Evolutionary conservation across 2,329 filamentous ascomycete species (phyloP).

Genomic region (Cercospora zeae-maydis): DNA sequence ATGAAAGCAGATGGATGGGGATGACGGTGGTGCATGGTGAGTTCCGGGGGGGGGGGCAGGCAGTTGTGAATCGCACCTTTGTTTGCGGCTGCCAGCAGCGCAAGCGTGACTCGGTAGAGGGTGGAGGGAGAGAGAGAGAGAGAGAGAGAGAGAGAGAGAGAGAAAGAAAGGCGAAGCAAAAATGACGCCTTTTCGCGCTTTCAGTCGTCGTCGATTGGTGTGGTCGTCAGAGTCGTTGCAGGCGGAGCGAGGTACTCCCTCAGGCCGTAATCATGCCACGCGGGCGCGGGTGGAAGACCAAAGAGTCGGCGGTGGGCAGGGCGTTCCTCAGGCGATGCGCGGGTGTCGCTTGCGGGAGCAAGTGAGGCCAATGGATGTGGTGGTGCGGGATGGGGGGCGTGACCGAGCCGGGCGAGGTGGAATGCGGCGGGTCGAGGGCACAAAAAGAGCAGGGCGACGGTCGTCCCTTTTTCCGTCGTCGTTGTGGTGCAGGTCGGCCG

Average conservation of each 20-base stretch:
- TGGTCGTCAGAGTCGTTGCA: neutral
- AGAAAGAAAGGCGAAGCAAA: neutral
- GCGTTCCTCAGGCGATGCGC: neutral
- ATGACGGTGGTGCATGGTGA: constrained; percentile 8
- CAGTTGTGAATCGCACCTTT: constrained; percentile 18
- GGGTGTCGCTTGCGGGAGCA: constrained; percentile 10
- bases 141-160: neutral
- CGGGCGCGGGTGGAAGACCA: neutral
- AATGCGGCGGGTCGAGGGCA: neutral
- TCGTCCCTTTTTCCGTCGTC: neutral
- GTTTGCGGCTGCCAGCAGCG: constrained; percentile 27
- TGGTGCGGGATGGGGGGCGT: neutral
- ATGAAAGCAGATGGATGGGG: neutral
- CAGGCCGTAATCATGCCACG: constrained; percentile 12
- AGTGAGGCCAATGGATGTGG: constrained; percentile 8
- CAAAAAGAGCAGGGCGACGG: neutral
- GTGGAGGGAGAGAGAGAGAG: neutral
- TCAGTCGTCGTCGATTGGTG: neutral
- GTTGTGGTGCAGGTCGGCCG: neutral
- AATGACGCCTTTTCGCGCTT: neutral
- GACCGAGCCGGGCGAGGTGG: neutral
- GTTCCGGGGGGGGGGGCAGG: constrained; percentile 5
- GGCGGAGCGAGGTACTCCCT: constrained; percentile 10
- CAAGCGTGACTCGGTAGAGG: constrained; percentile 20
- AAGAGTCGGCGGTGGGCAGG: neutral